phyloP scores from a whole-genome alignment of 768 basidiomycete genomes.

The Suillus placidus region DNA sequence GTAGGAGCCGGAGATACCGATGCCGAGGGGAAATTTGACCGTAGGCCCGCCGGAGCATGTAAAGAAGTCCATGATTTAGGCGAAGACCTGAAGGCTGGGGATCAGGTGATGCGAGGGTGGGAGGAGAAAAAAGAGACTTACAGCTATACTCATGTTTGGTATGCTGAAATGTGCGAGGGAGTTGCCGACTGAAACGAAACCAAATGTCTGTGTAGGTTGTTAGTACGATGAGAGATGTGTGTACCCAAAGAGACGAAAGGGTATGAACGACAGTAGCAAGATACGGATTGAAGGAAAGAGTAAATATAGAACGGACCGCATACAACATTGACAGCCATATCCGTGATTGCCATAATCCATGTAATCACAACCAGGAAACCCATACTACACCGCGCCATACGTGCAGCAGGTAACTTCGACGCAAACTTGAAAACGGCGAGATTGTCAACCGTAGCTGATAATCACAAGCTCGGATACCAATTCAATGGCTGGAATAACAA shows the following conservation, averaged over 20 bases:
- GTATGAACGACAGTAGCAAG: neutral
- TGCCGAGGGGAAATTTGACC: slow-evolving; percentile 87
- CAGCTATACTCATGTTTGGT: slow-evolving; percentile 93
- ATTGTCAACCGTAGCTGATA: neutral
- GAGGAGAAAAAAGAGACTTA: slow-evolving; percentile 36
- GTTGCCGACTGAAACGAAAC: slow-evolving; percentile 91
- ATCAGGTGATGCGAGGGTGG: neutral
- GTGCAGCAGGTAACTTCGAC: slow-evolving; percentile 51
- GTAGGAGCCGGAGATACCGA: slow-evolving; percentile 90
- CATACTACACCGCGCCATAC: slow-evolving; percentile 79
- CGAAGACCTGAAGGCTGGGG: slow-evolving; percentile 60
- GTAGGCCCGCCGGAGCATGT: slow-evolving; percentile 93
- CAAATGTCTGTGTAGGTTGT: slow-evolving; percentile 67
- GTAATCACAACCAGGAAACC: slow-evolving; percentile 90
- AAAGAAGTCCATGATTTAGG: slow-evolving; percentile 92
- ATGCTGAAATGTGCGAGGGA: slow-evolving; percentile 89
- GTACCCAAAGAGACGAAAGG: neutral
- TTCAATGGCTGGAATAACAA: neutral
- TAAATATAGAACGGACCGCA: slow-evolving; percentile 54
- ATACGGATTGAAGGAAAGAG: neutral
- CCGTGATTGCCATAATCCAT: slow-evolving; percentile 98
- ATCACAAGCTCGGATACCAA: neutral
- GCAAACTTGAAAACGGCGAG: neutral
- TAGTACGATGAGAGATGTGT: slow-evolving; percentile 1
- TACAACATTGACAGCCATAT: slow-evolving; percentile 85